Evolutionary conservation across 768 basidiomycete species (phyloP).

Genomic region (Stropharia rugosoannulata): DNA sequence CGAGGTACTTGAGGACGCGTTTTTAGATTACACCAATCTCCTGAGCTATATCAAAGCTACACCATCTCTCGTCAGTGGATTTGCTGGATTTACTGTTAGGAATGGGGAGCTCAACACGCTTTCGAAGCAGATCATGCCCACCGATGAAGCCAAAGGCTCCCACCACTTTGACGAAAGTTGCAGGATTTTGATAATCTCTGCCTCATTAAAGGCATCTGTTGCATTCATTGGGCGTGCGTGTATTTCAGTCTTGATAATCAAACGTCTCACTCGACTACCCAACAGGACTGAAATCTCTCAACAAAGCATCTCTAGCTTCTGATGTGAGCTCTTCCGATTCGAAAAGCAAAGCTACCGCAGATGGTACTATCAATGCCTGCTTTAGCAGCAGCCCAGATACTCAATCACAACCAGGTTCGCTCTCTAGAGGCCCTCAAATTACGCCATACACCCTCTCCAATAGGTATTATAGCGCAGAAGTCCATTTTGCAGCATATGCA

Average conservation of each 20-base stretch:
- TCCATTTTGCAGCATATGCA: conserved; percentile 61
- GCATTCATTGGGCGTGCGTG: conserved; percentile 8
- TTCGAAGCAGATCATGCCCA: background rate
- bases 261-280: no score
- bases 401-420: no score
- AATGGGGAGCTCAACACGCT: background rate
- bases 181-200: conserved; percentile 6
- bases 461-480: conserved; percentile 78
- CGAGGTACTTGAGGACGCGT: no score
- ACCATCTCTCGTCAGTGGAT: no score
- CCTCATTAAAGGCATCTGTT: conserved; percentile 1
- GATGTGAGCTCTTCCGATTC: background rate
- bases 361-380: background rate
- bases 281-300: background rate
- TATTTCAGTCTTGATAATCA: background rate
- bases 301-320: no score
- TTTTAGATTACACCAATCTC: no score
- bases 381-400: background rate
- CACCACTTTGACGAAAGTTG: conserved; percentile 2
- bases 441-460: conserved; percentile 14
- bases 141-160: background rate
- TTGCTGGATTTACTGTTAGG: no score
- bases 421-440: background rate
- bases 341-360: background rate
- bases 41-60: no score